Percentiles rank a stretch among this genome's conserved stretches.
Conservation (phyloP, 2,329 filamentous ascomycete genomes). For the Colletotrichum phormii region DNA sequence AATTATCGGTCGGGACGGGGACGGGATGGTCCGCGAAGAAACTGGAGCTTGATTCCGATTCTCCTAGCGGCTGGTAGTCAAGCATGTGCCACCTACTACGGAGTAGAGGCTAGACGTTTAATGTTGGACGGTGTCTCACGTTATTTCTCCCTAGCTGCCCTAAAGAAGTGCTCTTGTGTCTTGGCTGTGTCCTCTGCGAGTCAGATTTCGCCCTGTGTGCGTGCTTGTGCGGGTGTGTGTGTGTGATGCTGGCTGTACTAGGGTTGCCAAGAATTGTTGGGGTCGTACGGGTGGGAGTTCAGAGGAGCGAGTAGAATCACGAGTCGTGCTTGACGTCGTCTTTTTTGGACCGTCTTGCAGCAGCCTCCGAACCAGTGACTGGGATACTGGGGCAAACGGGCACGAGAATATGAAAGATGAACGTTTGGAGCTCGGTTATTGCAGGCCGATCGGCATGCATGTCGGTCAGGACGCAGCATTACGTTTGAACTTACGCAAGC, state of each 20-base stretch:
- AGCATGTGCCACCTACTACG: conserved; percentile 13
- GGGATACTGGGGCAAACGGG: conserved; percentile 7
- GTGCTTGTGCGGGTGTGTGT: conserved; percentile 21
- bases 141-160: conserved; percentile 15
- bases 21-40: conserved; percentile 28
- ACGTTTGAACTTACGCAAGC: conserved; percentile 34
- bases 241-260: background rate
- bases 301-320: conserved; percentile 10
- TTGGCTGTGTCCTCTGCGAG: conserved; percentile 24
- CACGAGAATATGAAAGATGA: background rate
- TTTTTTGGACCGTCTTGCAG: background rate
- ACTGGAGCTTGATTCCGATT: conserved; percentile 7
- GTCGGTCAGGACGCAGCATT: conserved; percentile 10
- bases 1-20: conserved; percentile 26
- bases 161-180: conserved; percentile 7
- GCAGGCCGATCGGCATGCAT: conserved; percentile 25
- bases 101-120: conserved; percentile 8
- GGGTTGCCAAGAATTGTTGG: conserved; percentile 19
- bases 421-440: conserved; percentile 27
- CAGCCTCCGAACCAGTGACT: background rate
- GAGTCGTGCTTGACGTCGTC: conserved; percentile 22
- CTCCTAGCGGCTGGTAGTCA: background rate
- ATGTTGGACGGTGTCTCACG: conserved; percentile 22
- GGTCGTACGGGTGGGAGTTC: background rate
- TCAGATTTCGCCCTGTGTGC: conserved; percentile 9